Evolutionary conservation across 371 early-diverging fungal genomes (phyloP).

Genomic region (Actinomortierella ambigua): DNA sequence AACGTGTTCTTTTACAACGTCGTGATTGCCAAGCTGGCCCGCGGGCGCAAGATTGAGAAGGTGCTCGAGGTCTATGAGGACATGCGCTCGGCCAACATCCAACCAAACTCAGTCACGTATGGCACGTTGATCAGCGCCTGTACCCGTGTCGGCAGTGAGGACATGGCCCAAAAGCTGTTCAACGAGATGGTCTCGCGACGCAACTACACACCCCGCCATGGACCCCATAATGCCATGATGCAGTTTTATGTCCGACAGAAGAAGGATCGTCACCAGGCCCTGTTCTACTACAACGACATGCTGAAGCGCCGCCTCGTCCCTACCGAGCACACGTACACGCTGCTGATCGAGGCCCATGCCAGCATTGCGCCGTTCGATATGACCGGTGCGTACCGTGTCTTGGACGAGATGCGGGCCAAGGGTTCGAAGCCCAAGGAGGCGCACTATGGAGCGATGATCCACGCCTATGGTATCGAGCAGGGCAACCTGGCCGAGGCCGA

Average conservation of each 20-base stretch:
- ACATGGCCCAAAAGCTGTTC: constrained; percentile 54
- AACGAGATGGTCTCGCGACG: constrained; percentile 55
- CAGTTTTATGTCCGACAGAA: constrained; percentile 66
- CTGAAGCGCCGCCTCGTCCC: constrained; percentile 51
- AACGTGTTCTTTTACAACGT: constrained; percentile 69
- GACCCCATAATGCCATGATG: constrained; percentile 65
- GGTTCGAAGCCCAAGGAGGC: constrained; percentile 52
- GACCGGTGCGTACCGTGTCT: constrained; percentile 56
- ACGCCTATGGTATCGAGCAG: constrained; percentile 64
- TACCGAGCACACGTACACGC: constrained; percentile 59
- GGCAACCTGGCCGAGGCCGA: constrained; percentile 59
- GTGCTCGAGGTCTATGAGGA: constrained; percentile 58
- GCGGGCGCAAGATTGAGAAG: constrained; percentile 58
- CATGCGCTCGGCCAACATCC: constrained; percentile 53
- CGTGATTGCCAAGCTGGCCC: constrained; percentile 62
- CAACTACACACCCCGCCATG: constrained; percentile 61
- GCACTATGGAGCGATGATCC: constrained; percentile 63
- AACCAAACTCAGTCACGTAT: constrained; percentile 64
- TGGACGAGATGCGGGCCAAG: constrained; percentile 56
- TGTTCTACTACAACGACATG: constrained; percentile 56
- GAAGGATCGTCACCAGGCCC: constrained; percentile 57
- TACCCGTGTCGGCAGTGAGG: constrained; percentile 57
- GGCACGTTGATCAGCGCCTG: constrained; percentile 66
- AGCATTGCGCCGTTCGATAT: constrained; percentile 66
- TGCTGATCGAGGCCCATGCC: constrained; percentile 65